Percentiles rank a stretch among this genome's conserved stretches.
phyloP scores from a whole-genome alignment of 164 flowering plant species.

The Stephania cephalantha region DNA sequence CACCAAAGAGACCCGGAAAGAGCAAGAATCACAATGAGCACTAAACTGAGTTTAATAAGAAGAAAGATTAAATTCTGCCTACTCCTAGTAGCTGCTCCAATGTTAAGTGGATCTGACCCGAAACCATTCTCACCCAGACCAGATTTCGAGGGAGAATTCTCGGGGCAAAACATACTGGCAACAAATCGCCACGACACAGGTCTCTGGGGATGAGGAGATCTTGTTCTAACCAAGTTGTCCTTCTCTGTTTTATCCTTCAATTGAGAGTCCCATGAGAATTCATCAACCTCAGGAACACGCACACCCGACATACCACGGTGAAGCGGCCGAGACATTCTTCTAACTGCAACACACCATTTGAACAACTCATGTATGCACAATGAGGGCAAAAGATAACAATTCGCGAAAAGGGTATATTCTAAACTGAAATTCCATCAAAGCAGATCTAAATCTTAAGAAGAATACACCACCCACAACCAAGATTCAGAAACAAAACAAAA shows the following conservation, averaged over 20 bases:
- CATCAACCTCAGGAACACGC: constrained; percentile 35
- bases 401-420: background rate
- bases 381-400: background rate
- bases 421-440: constrained; percentile 4
- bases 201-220: constrained; percentile 32
- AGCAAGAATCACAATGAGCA: constrained; percentile 58
- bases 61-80: constrained; percentile 42
- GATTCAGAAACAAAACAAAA: constrained; percentile 11
- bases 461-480: background rate
- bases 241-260: constrained; percentile 58
- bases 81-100: constrained; percentile 37
- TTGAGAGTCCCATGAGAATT: constrained; percentile 56
- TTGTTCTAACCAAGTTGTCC: constrained; percentile 29
- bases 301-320: constrained; percentile 40
- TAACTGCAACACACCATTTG: constrained; percentile 13
- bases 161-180: constrained; percentile 29
- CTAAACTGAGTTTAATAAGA: constrained; percentile 52
- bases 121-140: constrained; percentile 52
- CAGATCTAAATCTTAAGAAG: background rate
- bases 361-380: background rate
- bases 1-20: constrained; percentile 83
- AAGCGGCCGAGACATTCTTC: constrained; percentile 71
- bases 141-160: constrained; percentile 42
- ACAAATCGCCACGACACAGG: constrained; percentile 34
- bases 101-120: constrained; percentile 42